phyloP scores from a whole-genome alignment of 306 rosid genomes.

The Delonix regia region DNA sequence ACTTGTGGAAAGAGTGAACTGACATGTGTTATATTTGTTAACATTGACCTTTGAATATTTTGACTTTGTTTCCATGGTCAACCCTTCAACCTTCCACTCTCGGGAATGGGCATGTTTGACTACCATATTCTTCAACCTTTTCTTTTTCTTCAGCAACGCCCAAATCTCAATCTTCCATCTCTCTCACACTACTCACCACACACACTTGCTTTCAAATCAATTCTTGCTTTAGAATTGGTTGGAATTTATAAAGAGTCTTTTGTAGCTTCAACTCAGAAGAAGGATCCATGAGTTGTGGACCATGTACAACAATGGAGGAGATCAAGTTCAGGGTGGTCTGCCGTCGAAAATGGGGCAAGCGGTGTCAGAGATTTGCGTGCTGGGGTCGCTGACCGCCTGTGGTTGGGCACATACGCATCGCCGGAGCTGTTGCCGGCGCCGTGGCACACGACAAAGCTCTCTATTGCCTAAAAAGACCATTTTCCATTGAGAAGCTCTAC shows the following conservation, averaged over 20 bases:
- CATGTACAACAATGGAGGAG: background rate
- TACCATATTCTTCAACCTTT: background rate
- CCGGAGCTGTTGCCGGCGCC: conserved; percentile 60
- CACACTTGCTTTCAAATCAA: too few relatives aligned
- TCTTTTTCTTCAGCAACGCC: too few relatives aligned
- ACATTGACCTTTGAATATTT: background rate
- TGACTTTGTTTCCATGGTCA: background rate
- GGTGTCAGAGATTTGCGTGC: conserved; percentile 68
- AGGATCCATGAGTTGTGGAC: too few relatives aligned
- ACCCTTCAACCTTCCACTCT: too few relatives aligned
- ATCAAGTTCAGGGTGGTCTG: conserved; percentile 58
- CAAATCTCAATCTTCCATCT: too few relatives aligned
- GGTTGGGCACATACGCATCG: conserved; percentile 59
- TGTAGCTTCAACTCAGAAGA: too few relatives aligned
- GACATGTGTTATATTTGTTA: too few relatives aligned
- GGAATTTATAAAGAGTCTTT: too few relatives aligned
- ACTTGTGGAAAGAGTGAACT: too few relatives aligned
- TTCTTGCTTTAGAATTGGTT: too few relatives aligned
- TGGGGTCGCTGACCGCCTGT: conserved; percentile 48
- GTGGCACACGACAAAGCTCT: conserved; percentile 60
- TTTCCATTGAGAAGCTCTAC: conserved; percentile 47
- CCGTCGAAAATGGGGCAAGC: conserved; percentile 65
- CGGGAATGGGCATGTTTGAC: too few relatives aligned
- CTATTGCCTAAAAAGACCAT: conserved; percentile 49
- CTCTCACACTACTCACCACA: too few relatives aligned